Base-by-base conservation (phyloP, 2,329 filamentous ascomycete genomes). In the Alternaria consortialis region DNA sequence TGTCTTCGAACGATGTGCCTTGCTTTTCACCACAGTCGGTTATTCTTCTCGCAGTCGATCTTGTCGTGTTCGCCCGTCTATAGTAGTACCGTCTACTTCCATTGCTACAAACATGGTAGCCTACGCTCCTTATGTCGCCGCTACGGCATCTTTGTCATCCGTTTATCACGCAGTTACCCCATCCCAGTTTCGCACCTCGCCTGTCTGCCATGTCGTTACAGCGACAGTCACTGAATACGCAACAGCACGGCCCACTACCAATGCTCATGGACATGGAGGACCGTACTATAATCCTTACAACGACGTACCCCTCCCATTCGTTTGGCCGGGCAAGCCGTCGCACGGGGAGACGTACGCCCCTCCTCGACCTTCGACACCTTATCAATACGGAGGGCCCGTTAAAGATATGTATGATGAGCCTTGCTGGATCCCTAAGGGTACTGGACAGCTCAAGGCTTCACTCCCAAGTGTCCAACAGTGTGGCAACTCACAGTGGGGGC, bases 261-360 rank as follows among this genome's bases (percentile, higher is more conserved):
- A 68, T 25, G 17, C 62, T 34, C 65, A 72, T 32, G 72, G 67
- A n/a, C 73, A 74, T 25, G 73, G 73, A 23, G 74, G 74, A 9
- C 71, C 69, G 1, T 74, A 74, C 39, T 64, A 71, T 46, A 76
- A 76, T 39, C 70, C 73, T 5, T 74, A 75, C 58, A 73, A 76
- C 47, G 67, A 69, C 42, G 39, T 67, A 15, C 67, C 70, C 2
- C 63, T 72, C 4, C 71, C 72, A 5, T 71, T 64, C 44, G 40
- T 58, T 7, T 76, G 72, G 71, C 74, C 74, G 1, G 73, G 73
- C 6, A 61, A 59, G 31, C 73, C 71, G 8, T 60, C 66, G 12
- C 13, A 65, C 4, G 72, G 69, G 4, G 52, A 73, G 47, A 61
- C 39, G 5, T 64, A 65, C 13, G 43, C 67, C 43, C 65, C 59